Percentiles rank a stretch among this genome's conserved stretches.
phyloP scores from a whole-genome alignment of 805 yeast species.

The Metschnikowia chrysomelidarum region DNA sequence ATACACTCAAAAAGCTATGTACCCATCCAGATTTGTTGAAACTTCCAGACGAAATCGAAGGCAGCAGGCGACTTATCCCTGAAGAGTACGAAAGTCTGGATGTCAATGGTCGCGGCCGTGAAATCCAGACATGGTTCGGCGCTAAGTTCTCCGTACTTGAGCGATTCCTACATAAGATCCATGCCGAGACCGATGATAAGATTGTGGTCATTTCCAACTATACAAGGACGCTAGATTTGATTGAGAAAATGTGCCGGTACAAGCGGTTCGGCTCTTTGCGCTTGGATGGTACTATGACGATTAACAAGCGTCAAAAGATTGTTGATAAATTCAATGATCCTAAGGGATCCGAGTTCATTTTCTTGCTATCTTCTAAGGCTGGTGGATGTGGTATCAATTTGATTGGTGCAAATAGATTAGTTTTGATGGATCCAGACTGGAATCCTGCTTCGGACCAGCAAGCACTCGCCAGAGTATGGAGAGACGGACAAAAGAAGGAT shows the following conservation, averaged over 20 bases:
- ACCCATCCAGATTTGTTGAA: constrained; percentile 88
- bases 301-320: constrained; percentile 86
- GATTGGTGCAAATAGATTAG: constrained; percentile 91
- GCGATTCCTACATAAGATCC: constrained; percentile 75
- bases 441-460: constrained; percentile 98
- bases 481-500: constrained; percentile 97
- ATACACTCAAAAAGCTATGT: constrained; percentile 82
- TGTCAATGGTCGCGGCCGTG: constrained; percentile 61
- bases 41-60: constrained; percentile 75
- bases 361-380: constrained; percentile 89
- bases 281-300: constrained; percentile 89
- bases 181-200: constrained; percentile 84
- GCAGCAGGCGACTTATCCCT: constrained; percentile 64
- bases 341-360: constrained; percentile 81
- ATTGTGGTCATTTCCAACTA: constrained; percentile 93
- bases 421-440: constrained; percentile 92
- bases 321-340: constrained; percentile 94
- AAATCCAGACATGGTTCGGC: constrained; percentile 75
- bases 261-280: constrained; percentile 75
- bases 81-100: constrained; percentile 53
- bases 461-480: constrained; percentile 96
- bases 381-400: constrained; percentile 98
- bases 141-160: constrained; percentile 86
- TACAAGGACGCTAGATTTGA: constrained; percentile 89
- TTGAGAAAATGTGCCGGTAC: constrained; percentile 79